phyloP scores from a whole-genome alignment of 2,329 filamentous ascomycete species.

The Fusarium fracticaudum region DNA sequence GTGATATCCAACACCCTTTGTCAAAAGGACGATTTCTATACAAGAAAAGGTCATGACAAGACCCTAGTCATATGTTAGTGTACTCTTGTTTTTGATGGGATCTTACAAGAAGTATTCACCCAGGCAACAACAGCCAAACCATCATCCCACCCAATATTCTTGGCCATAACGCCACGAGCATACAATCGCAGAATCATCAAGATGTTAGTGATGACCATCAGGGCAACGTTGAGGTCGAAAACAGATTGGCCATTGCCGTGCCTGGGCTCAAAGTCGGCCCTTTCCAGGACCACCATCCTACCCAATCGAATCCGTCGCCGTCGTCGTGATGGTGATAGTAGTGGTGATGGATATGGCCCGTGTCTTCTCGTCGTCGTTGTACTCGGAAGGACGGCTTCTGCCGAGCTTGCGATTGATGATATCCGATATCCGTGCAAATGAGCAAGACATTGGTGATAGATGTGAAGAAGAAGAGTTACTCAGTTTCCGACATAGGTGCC shows the following conservation, averaged over 20 bases:
- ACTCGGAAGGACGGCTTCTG: constrained; percentile 21
- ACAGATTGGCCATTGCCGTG: constrained; percentile 17
- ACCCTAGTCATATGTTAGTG: constrained; percentile 19
- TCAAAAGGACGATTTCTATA: constrained; percentile 29
- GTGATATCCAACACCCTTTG: constrained; percentile 26
- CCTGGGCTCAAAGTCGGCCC: background rate
- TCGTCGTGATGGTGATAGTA: constrained; percentile 30
- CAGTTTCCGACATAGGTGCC: constrained; percentile 3
- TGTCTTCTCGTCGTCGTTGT: constrained; percentile 18
- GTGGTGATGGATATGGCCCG: constrained; percentile 31
- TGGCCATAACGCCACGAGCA: constrained; percentile 32
- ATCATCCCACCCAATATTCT: constrained; percentile 35
- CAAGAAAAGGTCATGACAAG: constrained; percentile 22
- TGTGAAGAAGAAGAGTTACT: background rate
- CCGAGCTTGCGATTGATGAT: constrained; percentile 33
- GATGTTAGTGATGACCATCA: constrained; percentile 32
- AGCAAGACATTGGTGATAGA: constrained; percentile 24
- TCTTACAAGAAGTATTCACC: constrained; percentile 12
- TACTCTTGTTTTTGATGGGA: background rate
- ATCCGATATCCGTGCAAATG: constrained; percentile 31
- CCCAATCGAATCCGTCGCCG: constrained; percentile 2
- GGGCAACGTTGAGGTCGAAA: constrained; percentile 29
- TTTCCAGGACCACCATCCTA: constrained; percentile 15
- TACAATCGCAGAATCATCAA: constrained; percentile 34
- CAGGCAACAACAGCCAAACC: constrained; percentile 32